These are phyloP conservation scores for Tillandsia fasciculata DNA, from an alignment of 176 grass and related monocot species.

Conservation along the genomic window DNA sequence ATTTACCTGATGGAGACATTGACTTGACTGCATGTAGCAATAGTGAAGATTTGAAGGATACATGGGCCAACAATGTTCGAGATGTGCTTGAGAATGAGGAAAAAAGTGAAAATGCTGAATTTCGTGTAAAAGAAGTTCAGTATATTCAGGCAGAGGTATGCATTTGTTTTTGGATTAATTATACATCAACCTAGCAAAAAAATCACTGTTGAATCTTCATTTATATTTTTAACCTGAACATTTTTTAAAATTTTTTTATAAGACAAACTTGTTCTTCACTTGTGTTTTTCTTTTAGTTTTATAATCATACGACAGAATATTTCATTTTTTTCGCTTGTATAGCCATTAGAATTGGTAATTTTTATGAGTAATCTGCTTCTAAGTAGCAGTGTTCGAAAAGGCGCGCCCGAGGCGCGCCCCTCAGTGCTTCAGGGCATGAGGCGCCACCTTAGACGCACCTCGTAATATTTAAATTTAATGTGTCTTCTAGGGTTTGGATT, in stretches of 20 bases:
- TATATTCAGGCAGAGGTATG: slow-evolving; percentile 96
- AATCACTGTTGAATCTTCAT: background rate
- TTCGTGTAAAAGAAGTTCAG: slow-evolving; percentile 85
- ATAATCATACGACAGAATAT: too few relatives aligned
- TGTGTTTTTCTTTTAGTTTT: too few relatives aligned
- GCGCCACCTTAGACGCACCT: too few relatives aligned
- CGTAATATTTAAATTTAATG: too few relatives aligned
- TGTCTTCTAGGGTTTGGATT: too few relatives aligned
- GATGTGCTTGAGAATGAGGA: slow-evolving; percentile 80
- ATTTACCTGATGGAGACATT: slow-evolving; percentile 98
- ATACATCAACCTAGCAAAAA: background rate
- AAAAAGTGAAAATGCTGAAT: slow-evolving; percentile 74
- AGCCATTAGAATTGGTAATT: too few relatives aligned
- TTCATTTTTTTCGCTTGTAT: too few relatives aligned
- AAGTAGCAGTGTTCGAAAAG: too few relatives aligned
- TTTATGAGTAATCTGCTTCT: too few relatives aligned
- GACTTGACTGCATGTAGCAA: slow-evolving; percentile 80
- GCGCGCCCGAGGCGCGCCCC: too few relatives aligned
- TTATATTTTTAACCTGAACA: background rate
- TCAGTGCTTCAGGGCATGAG: too few relatives aligned
- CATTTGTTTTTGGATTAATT: background rate
- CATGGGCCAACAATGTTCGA: slow-evolving; percentile 67
- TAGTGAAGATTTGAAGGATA: slow-evolving; percentile 66
- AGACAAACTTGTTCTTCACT: too few relatives aligned
- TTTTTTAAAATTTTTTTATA: background rate